Evolutionary conservation across 805 yeast genomes (phyloP).

Genomic region (Saccharomyces jurei): DNA sequence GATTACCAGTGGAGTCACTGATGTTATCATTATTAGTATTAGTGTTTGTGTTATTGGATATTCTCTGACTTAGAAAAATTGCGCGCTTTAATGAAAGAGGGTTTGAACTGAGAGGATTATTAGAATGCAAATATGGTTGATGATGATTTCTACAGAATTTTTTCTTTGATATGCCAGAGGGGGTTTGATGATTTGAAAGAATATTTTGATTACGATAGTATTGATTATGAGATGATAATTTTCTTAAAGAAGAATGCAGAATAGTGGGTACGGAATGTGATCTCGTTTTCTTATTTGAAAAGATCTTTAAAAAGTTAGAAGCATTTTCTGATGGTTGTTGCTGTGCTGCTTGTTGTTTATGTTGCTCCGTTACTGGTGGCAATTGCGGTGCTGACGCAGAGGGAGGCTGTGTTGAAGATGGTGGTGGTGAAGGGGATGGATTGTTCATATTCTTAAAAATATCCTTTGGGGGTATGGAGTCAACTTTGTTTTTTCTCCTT

Average conservation of each 20-base stretch:
- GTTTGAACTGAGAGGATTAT: neutral
- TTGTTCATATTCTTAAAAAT: neutral
- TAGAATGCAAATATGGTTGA: neutral
- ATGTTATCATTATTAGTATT: constrained; percentile 3
- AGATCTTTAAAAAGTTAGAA: neutral
- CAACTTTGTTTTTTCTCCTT: neutral
- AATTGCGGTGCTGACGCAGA: neutral
- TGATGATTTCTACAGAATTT: neutral
- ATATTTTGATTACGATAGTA: neutral
- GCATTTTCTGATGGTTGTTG: neutral
- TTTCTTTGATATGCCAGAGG: neutral
- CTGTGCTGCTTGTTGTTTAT: neutral
- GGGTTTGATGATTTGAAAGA: neutral
- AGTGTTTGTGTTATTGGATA: neutral
- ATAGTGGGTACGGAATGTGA: constrained; percentile 31
- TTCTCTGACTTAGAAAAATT: neutral
- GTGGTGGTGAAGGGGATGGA: neutral
- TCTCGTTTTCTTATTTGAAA: constrained; percentile 18
- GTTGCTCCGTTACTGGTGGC: neutral
- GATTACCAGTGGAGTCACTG: constrained; percentile 1
- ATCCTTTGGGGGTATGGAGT: constrained; percentile 4
- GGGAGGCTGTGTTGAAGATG: neutral
- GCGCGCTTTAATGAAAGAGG: neutral
- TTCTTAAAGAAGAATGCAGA: constrained; percentile 27
- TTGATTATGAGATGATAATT: constrained; percentile 9